These are phyloP conservation scores for Linnemannia hyalina DNA, from an alignment of 192 early-diverging fungal species.

Conservation along the genomic window DNA sequence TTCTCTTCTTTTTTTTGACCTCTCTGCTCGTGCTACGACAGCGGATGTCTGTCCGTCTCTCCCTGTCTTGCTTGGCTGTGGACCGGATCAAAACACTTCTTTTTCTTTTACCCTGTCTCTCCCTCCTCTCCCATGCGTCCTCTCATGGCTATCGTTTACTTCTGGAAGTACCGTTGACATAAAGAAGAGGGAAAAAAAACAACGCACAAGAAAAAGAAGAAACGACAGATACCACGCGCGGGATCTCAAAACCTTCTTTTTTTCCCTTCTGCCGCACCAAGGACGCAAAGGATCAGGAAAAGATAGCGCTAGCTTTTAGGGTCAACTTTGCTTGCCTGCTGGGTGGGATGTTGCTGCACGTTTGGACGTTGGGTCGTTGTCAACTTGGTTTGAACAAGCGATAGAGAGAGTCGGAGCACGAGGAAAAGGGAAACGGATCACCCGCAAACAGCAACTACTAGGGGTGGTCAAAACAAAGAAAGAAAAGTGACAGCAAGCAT, in stretches of 20 bases:
- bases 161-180: not conserved
- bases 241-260: slow-evolving; percentile 5
- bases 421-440: not conserved
- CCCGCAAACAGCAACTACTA: not conserved
- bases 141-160: not conserved
- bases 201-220: not conserved
- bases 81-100: slow-evolving; percentile 5
- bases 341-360: not conserved
- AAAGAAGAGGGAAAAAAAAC: not conserved
- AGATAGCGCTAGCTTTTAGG: not conserved
- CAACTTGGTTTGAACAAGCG: no score
- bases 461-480: not conserved
- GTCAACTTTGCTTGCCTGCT: not conserved
- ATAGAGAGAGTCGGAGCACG: not conserved
- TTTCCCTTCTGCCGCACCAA: not conserved
- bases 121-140: not conserved
- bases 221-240: not conserved
- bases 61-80: not conserved
- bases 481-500: no score
- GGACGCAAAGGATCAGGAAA: not conserved
- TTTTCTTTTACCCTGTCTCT: not conserved
- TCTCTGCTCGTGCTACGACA: no score
- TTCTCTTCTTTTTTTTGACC: not conserved
- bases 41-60: no score
- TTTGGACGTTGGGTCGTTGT: not conserved